phyloP scores from a whole-genome alignment of 495 filamentous ascomycete species.

The Aspergillus nanangensis region DNA sequence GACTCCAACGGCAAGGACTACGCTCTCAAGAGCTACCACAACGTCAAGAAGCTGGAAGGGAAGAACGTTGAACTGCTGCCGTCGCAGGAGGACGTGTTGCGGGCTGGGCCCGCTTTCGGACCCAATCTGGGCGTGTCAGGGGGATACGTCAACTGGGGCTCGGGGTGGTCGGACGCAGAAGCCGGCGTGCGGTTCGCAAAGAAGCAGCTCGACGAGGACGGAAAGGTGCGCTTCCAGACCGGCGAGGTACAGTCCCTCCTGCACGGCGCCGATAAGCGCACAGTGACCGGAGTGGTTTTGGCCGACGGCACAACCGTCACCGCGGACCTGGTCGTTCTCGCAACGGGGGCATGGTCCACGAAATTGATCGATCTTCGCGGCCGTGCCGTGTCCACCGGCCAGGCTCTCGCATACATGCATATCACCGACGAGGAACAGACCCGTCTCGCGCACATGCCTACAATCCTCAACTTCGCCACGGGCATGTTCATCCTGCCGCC shows the following conservation, averaged over 20 bases:
- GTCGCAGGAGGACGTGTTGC: conserved; percentile 32
- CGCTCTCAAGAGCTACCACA: conserved; percentile 59
- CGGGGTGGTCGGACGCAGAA: conserved; percentile 84
- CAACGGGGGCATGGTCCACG: conserved; percentile 82
- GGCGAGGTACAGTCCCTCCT: conserved; percentile 58
- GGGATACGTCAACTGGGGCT: conserved; percentile 78
- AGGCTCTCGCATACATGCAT: conserved; percentile 71
- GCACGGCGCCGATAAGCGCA: conserved; percentile 13
- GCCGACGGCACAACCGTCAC: conserved; percentile 46
- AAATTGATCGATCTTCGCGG: conserved; percentile 74
- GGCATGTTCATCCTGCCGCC: conserved; percentile 86
- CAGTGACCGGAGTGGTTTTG: conserved; percentile 52
- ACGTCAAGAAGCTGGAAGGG: conserved; percentile 45
- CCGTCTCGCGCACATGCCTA: conserved; percentile 59
- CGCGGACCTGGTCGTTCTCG: conserved; percentile 73
- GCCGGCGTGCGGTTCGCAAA: conserved; percentile 66
- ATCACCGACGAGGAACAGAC: conserved; percentile 65
- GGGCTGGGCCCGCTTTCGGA: conserved; percentile 40
- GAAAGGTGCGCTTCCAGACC: conserved; percentile 58
- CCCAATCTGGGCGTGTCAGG: conserved; percentile 46
- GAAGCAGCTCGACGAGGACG: conserved; percentile 52
- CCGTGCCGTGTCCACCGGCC: conserved; percentile 70
- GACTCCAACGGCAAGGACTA: conserved; percentile 56
- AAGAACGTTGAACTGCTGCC: conserved; percentile 50
- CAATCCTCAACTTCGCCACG: conserved; percentile 71